Percentiles rank a stretch among this genome's conserved stretches.
Evolutionary conservation across 2,329 filamentous ascomycete genomes (phyloP).

Genomic region (Calonectria pseudoturangicola): DNA sequence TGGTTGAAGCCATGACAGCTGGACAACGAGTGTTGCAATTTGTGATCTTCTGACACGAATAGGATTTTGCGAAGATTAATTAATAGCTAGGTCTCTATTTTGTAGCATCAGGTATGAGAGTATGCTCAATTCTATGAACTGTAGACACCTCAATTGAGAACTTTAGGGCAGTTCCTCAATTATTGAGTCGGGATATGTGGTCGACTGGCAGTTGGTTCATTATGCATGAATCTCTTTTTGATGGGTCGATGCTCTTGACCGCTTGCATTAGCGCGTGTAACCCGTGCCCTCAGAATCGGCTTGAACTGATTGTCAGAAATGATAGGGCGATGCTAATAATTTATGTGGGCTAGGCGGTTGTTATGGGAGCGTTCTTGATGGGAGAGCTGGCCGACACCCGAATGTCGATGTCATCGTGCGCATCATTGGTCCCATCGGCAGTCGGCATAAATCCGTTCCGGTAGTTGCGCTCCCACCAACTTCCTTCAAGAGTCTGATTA

Average conservation of each 20-base stretch:
- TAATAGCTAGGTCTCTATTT: not conserved
- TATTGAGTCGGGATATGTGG: not conserved
- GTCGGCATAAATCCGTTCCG: not conserved
- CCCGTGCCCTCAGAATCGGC: not conserved
- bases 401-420: not conserved
- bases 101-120: too few species aligned
- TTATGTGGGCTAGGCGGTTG: not conserved
- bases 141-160: not conserved
- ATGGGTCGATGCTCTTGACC: too few species aligned
- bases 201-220: not conserved
- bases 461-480: not conserved
- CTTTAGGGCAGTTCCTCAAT: not conserved
- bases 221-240: not conserved
- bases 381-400: conserved; percentile 1
- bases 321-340: too few species aligned
- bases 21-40: not conserved
- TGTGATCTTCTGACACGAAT: not conserved
- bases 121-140: not conserved
- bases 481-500: not conserved
- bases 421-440: not conserved
- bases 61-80: not conserved
- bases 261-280: not conserved
- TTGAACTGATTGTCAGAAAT: not conserved
- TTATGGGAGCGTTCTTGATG: not conserved
- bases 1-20: not conserved